phyloP scores from a whole-genome alignment of 106 monocot species.

The Acanthochlamys bracteata region DNA sequence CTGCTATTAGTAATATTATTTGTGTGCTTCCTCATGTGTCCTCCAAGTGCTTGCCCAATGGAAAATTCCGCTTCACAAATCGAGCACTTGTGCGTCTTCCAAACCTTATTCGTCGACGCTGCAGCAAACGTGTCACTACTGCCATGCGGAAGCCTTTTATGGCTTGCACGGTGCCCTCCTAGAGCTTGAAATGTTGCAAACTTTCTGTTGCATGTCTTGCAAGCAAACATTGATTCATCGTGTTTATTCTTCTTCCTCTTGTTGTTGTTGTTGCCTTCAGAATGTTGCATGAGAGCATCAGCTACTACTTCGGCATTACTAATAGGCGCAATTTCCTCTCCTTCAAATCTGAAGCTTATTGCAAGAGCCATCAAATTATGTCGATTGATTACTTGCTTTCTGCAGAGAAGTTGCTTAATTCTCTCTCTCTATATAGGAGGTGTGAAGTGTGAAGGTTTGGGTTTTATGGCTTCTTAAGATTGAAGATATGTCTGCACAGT shows the following conservation, averaged over 20 bases:
- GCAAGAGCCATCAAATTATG: too few species aligned
- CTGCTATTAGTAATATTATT: neutral
- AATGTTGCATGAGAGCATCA: neutral
- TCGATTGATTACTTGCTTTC: too few species aligned
- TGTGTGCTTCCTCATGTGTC: neutral
- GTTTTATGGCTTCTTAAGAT: too few species aligned
- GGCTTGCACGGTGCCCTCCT: slow-evolving; percentile 59
- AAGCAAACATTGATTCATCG: neutral
- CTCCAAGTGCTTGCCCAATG: slow-evolving; percentile 4
- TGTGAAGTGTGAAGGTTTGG: too few species aligned
- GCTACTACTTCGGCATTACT: too few species aligned
- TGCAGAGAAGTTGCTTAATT: too few species aligned
- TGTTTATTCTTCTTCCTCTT: neutral
- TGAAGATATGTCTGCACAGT: too few species aligned
- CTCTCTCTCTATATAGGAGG: too few species aligned
- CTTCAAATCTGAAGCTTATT: too few species aligned
- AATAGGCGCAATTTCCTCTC: too few species aligned
- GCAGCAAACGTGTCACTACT: neutral
- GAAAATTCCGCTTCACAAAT: neutral
- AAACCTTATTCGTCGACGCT: neutral
- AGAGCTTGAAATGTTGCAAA: slow-evolving; percentile 39
- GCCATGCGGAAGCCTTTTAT: slow-evolving; percentile 23
- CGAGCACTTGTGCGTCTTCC: slow-evolving; percentile 4
- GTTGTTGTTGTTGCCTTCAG: neutral
- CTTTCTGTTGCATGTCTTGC: slow-evolving; percentile 22